Conservation (phyloP, 495 filamentous ascomycete genomes). For the Tuber borchii region DNA sequence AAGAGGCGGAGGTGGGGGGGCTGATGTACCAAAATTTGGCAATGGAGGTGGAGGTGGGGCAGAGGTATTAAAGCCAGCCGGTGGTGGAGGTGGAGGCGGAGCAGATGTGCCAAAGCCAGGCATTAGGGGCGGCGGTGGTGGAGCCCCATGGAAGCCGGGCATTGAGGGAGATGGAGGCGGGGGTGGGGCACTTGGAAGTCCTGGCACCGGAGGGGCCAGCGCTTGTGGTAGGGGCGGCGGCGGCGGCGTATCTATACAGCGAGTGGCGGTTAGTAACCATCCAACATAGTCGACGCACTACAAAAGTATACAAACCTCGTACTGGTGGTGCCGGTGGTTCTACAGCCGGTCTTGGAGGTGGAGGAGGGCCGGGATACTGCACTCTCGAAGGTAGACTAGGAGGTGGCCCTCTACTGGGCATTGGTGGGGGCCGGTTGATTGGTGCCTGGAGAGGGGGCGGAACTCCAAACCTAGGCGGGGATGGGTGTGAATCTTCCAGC, state of each 20-base stretch:
- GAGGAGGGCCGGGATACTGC: conserved; percentile 30
- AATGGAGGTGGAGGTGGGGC: conserved; percentile 30
- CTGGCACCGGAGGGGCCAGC: conserved; percentile 47
- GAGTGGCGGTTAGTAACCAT: conserved; percentile 2
- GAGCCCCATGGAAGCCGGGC: conserved; percentile 41
- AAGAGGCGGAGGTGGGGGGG: conserved; percentile 40
- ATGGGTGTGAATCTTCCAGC: conserved; percentile 56
- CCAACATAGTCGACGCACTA: background rate
- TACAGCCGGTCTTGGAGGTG: conserved; percentile 31
- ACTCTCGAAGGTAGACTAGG: conserved; percentile 37
- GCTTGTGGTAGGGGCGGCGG: conserved; percentile 56
- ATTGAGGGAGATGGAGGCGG: conserved; percentile 46
- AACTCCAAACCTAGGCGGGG: conserved; percentile 59
- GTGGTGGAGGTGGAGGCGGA: conserved; percentile 40
- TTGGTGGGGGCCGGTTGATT: conserved; percentile 59
- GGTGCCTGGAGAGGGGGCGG: conserved; percentile 75
- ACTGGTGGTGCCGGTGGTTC: conserved; percentile 32
- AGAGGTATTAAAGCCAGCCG: conserved; percentile 1
- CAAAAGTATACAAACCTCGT: conserved; percentile 27
- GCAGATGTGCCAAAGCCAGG: conserved; percentile 37
- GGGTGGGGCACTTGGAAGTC: conserved; percentile 39
- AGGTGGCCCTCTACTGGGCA: conserved; percentile 52
- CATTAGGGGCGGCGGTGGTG: conserved; percentile 49
- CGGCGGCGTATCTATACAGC: conserved; percentile 47
- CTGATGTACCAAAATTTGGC: background rate